Conservation (phyloP, 495 filamentous ascomycete species). For the Mycothermus thermophilus region DNA sequence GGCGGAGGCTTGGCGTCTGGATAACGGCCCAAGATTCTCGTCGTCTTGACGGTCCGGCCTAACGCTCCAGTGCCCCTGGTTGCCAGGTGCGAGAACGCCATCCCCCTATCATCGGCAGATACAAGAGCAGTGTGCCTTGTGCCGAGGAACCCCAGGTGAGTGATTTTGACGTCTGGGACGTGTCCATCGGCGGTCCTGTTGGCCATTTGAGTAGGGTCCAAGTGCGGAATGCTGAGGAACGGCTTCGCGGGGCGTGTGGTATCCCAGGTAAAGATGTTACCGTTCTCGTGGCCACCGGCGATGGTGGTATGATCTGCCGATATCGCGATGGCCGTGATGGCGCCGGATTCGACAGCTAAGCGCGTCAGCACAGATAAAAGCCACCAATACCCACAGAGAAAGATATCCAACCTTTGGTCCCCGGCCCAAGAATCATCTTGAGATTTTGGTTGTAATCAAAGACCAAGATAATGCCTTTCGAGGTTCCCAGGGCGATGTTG, state of each 20-base stretch:
- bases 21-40: constrained; percentile 82
- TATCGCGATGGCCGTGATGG: constrained; percentile 74
- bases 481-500: constrained; percentile 79
- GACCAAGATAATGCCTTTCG: constrained; percentile 83
- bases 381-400: too few relatives aligned
- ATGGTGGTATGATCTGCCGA: constrained; percentile 89
- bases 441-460: constrained; percentile 96
- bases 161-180: constrained; percentile 55
- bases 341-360: constrained; percentile 75
- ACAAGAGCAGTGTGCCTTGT: constrained; percentile 91
- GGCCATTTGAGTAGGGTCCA: constrained; percentile 51
- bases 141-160: constrained; percentile 90
- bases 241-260: constrained; percentile 63
- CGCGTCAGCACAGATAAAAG: constrained; percentile 9
- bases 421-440: constrained; percentile 84
- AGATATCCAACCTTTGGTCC: constrained; percentile 72
- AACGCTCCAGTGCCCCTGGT: constrained; percentile 80
- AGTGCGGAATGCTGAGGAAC: constrained; percentile 75
- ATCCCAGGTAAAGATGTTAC: constrained; percentile 96
- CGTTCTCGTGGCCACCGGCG: constrained; percentile 77
- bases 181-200: constrained; percentile 66
- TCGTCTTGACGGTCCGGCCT: constrained; percentile 74
- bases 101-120: constrained; percentile 88
- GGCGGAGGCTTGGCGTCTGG: constrained; percentile 44
- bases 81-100: constrained; percentile 96